Percentiles rank a stretch among this genome's conserved stretches.
Conservation (phyloP, 2,329 filamentous ascomycete species). For the Fonsecaea pugnacius region DNA sequence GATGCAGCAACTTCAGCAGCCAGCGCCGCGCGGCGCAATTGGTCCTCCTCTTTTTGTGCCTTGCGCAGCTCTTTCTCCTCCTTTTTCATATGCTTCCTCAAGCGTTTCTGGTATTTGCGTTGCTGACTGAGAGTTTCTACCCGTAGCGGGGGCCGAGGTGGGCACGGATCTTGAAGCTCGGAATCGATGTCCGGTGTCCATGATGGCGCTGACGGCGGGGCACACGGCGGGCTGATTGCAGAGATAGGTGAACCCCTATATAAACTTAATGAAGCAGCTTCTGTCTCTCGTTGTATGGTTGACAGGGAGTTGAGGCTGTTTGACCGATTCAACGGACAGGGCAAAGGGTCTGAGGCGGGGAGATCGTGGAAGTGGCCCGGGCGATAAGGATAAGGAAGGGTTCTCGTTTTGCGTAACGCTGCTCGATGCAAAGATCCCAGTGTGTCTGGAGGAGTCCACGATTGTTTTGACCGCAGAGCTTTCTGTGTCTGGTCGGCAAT, state of each 20-base stretch:
- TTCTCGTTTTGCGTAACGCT: slow-evolving; percentile 26
- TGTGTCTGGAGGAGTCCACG: slow-evolving; percentile 25
- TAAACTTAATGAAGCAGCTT: slow-evolving; percentile 29
- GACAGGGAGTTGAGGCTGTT: slow-evolving; percentile 34
- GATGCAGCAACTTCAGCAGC: slow-evolving; percentile 24
- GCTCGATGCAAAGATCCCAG: slow-evolving; percentile 16
- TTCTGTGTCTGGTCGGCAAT: slow-evolving; percentile 29
- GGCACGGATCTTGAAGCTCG: slow-evolving; percentile 27
- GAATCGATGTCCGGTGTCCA: slow-evolving; percentile 16
- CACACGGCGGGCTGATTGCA: slow-evolving; percentile 23
- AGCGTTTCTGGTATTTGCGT: slow-evolving; percentile 29
- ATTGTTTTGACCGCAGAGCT: slow-evolving; percentile 28
- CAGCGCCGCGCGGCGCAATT: slow-evolving; percentile 20
- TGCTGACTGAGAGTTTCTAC: slow-evolving; percentile 30
- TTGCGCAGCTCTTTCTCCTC: slow-evolving; percentile 23
- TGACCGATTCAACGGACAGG: slow-evolving; percentile 23
- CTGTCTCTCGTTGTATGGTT: slow-evolving; percentile 29
- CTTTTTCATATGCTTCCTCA: slow-evolving; percentile 32
- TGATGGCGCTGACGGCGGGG: slow-evolving; percentile 8
- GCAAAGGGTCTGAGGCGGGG: slow-evolving; percentile 23
- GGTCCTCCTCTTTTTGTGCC: slow-evolving; percentile 28
- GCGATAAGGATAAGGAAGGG: slow-evolving; percentile 28
- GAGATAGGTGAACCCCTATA: slow-evolving; percentile 34
- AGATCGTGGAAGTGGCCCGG: slow-evolving; percentile 21
- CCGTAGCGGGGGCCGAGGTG: slow-evolving; percentile 20